Base-by-base conservation (phyloP, 768 basidiomycete genomes). In the Lentinula raphanica region DNA sequence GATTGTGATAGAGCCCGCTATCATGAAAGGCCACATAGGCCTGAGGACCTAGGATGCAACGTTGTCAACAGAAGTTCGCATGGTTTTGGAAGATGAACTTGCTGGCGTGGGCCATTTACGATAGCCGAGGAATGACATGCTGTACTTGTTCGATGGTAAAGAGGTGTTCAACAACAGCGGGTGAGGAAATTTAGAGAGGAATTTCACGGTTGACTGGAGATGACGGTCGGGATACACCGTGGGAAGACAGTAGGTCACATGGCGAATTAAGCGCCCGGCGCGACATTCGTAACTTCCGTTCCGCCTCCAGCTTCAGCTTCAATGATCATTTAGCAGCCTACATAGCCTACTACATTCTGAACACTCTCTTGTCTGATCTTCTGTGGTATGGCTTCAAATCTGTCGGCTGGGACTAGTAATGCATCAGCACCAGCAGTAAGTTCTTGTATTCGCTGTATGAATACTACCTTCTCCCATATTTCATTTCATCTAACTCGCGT, bases 1-100 rank as follows among this genome's bases (percentile, higher is more conserved):
- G 65, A 83, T 80, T 15, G 87, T 88, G 59, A 92, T 66, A 15
- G 70, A 66, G 6, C 82, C 81, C 31, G 90, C 86, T 36, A 79
- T 77, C 64, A 90, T 76, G 81, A 92, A 93, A 8, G 90, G 90
- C 82, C 89, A 92, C 73, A 92, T 68, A 35, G 91, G 88, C 76
- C 78, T 84, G 59, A 79, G 61, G 65, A 93, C 72, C 90, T 93
- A 56, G 44, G 59, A 31, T 17, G 49, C 50, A 31, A 23, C 50
- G 21, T 45, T 46, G 58, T 62, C 50, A 60, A 54, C 59, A 56
- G 61, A 60, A 65, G 56, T 31, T 3, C 21, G 35, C 3, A 44
- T 13, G 55, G n/a, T 58, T 36, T 63, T 46, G 36, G 53, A 40
- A 29, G n/a, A 62, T n/a, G n/a, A 59, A 82, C 85, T 72, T 75